Base-by-base conservation (phyloP, 1,139 yeast species). In the Spathaspora sp. region DNA sequence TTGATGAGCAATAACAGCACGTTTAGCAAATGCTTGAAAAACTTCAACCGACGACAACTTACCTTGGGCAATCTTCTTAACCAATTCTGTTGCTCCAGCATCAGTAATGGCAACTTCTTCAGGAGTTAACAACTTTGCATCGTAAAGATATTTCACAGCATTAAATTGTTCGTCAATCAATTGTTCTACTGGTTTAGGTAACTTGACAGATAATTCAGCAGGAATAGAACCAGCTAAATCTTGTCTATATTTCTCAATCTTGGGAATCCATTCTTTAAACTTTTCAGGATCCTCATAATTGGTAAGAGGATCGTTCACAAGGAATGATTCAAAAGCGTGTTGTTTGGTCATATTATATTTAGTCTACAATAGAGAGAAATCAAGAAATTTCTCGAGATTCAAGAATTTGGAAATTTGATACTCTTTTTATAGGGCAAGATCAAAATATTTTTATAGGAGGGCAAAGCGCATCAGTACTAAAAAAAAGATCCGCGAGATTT, bases 51-150 rank as follows among this genome's bases (percentile, higher is more conserved):
- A 66, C 2, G 74, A 62, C 51, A 58, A 65, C 43, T 65, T 58
- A 1, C 70, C 68, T 11, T 43, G 45, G 2, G 65, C 71, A 31
- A 81, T 68, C 45, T 68, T 63, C 9, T 57, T 57, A 16, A 66
- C 67, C 52, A 76, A 63, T 36, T 55, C 61, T 33, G 57, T 53
- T 11, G 76, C 78, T 0, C 80, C 52, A 23, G 70, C 53, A 46
- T 75, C 78, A 20, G 84, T 80, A 57, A 80, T 78, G 29, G 56
- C 67, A 43, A 75, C 67, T 56, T 80, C 83, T 41, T 61, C 62
- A 0, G 57, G 68, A 5, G 78, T 65, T 48, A 83, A 66, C 20
- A 75, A 62, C 47, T 73, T 72, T 5, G 72, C 57, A 10, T 69
- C 70, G 41, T 69, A 64, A 44, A 83, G 58, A 54, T 66, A 76